phyloP scores from a whole-genome alignment of 129 eudicot genomes.

The Kitagawia praeruptora region DNA sequence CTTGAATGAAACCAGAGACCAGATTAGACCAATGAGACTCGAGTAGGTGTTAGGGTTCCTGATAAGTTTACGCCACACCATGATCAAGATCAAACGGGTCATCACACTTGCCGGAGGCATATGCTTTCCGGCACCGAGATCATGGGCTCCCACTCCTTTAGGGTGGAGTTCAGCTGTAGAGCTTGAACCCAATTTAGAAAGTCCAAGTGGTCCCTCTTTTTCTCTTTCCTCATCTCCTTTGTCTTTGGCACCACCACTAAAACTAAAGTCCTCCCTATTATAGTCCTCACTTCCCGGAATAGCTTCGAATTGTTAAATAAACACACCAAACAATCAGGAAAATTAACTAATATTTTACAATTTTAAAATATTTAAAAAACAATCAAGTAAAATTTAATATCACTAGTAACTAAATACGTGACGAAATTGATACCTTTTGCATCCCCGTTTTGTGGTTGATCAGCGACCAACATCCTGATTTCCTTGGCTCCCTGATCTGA shows the following conservation, averaged over 20 bases:
- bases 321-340: neutral
- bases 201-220: constrained; percentile 46
- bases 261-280: constrained; percentile 49
- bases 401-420: neutral
- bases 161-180: constrained; percentile 57
- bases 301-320: constrained; percentile 9
- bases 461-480: constrained; percentile 67
- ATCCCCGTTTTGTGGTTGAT: constrained; percentile 55
- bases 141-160: constrained; percentile 35
- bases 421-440: constrained; percentile 36
- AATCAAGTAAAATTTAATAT: neutral
- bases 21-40: constrained; percentile 80
- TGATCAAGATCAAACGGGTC: constrained; percentile 83
- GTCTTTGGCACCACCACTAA: constrained; percentile 41
- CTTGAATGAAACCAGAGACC: constrained; percentile 80
- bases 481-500: constrained; percentile 78
- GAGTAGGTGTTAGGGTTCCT: constrained; percentile 97
- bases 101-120: constrained; percentile 98
- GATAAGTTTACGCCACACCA: constrained; percentile 97
- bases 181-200: constrained; percentile 47
- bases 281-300: constrained; percentile 31
- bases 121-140: constrained; percentile 37
- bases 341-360: neutral
- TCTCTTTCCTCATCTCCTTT: constrained; percentile 42
- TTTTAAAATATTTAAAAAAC: neutral